Evolutionary conservation across 2,329 filamentous ascomycete species (phyloP), one percentile per base, ranked within the genome.

Genomic region (Thelonectria olida): DNA sequence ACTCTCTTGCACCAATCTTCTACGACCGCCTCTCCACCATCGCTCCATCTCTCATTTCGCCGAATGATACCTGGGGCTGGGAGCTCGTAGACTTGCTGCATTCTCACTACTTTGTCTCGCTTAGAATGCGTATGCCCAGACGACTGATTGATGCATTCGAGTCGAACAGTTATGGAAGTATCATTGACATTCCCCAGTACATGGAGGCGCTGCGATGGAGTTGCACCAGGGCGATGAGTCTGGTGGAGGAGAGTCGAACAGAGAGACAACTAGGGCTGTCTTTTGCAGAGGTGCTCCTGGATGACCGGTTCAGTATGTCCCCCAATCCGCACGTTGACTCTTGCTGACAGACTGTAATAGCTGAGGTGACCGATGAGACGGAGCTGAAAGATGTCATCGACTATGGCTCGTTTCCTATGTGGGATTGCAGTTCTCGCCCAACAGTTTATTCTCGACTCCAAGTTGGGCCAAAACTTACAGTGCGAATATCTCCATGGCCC

Each of bases 11-110:
- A 3, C 81, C 84, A 0, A 74, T 86, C 1, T 85, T 85, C 60
- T 82, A 84, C 61, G 86, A 88, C 67, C 80, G 86, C 2, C 73
- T 88, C 6, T 84, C 84, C 1, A 83, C 79, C 1, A 70, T 87
- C 2, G 77, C 85, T 0, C 85, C 85, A 0, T 66, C 68, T 8
- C 61, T 79, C 55, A 63, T 81, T 64, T 70, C 75, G 17, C 63
- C 74, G 10, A 67, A 71, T 45, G 76, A 79, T 4, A 64, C 65
- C 22, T 65, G 61, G 47, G 77, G 77, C 1, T 74, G 66, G 64
- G 62, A 80, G 38, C 69, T 82, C 7, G 76, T 79, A 34, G 77
- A 81, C 5, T 77, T 80, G 4, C 69, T 85, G 19, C 74, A 76
- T 5, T 76, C 75, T 1, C 82, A 86, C 63, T 88, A 82, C 64